These are phyloP conservation scores for Polyporus arcularius DNA, from an alignment of 768 basidiomycete species.

Conservation along the genomic window DNA sequence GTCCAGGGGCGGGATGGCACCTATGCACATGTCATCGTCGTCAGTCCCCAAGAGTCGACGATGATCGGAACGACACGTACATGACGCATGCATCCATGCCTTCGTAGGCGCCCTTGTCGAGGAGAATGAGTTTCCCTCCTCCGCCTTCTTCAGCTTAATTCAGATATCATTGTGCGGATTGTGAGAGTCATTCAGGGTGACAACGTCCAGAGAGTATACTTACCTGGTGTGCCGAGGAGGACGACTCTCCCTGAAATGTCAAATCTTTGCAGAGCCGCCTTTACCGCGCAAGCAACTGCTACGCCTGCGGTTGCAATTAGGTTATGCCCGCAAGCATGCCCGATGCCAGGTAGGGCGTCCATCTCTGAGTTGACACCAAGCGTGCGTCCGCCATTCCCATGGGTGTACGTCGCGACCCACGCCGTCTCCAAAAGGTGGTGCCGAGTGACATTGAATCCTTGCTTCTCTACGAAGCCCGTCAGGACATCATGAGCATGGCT, in stretches of 20 bases:
- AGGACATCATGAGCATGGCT: constrained; percentile 75
- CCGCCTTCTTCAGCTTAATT: constrained; percentile 77
- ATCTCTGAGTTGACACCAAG: constrained; percentile 83
- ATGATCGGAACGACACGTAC: constrained; percentile 36
- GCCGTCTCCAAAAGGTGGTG: constrained; percentile 71
- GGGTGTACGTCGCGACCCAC: constrained; percentile 69
- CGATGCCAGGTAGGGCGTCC: constrained; percentile 40
- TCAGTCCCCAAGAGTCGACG: not conserved
- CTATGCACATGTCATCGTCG: constrained; percentile 34
- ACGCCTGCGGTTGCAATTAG: constrained; percentile 78
- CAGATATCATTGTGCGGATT: too few relatives aligned
- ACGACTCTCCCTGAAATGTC: constrained; percentile 69
- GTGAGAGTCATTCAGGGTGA: not conserved
- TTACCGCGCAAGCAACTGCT: constrained; percentile 70
- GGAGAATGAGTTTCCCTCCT: constrained; percentile 67
- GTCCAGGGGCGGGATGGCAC: constrained; percentile 84
- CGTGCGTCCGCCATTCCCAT: constrained; percentile 66
- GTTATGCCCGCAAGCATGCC: constrained; percentile 84
- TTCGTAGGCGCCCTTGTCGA: constrained; percentile 71
- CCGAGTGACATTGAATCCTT: constrained; percentile 63
- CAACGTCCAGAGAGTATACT: not conserved
- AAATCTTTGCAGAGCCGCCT: constrained; percentile 59
- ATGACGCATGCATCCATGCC: constrained; percentile 80
- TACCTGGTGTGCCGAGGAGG: constrained; percentile 79
- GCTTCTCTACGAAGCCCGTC: constrained; percentile 63